phyloP scores from a whole-genome alignment of 768 basidiomycete species.

The Arthromyces matolae region DNA sequence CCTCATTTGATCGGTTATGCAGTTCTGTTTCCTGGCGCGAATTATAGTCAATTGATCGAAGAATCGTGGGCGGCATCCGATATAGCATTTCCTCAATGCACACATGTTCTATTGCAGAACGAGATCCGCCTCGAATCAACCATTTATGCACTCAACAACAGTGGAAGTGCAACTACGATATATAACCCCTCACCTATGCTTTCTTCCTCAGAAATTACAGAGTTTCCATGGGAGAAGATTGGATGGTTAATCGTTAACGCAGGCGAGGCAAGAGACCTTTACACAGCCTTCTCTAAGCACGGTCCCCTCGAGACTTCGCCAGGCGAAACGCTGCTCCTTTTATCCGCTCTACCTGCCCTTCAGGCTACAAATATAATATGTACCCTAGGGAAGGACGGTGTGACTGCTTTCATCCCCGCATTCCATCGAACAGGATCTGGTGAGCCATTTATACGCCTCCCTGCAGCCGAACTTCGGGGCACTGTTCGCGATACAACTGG shows the following conservation, averaged over 20 bases:
- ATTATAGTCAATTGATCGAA: constrained; percentile 40
- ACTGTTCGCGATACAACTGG: constrained; percentile 52
- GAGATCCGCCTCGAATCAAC: constrained; percentile 49
- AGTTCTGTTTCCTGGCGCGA: constrained; percentile 61
- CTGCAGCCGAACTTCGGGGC: constrained; percentile 42
- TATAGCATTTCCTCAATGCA: constrained; percentile 31
- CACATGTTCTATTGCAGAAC: constrained; percentile 57
- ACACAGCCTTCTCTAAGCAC: constrained; percentile 20
- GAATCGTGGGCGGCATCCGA: constrained; percentile 18
- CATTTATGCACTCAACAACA: constrained; percentile 28
- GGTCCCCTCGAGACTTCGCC: background rate
- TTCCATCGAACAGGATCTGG: constrained; percentile 19
- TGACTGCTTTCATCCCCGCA: constrained; percentile 38
- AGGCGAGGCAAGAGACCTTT: constrained; percentile 41
- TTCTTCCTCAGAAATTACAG: constrained; percentile 30
- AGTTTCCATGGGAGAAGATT: constrained; percentile 48
- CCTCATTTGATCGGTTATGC: background rate
- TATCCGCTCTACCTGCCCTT: constrained; percentile 23
- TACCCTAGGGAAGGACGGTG: constrained; percentile 52
- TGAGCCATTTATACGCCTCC: constrained; percentile 34
- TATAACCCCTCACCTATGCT: constrained; percentile 62
- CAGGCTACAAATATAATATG: constrained; percentile 48
- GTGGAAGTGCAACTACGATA: constrained; percentile 29
- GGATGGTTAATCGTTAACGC: constrained; percentile 58
- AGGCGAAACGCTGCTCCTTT: constrained; percentile 14